phyloP scores from a whole-genome alignment of 306 rosid genomes.

The Crotalaria pallida region DNA sequence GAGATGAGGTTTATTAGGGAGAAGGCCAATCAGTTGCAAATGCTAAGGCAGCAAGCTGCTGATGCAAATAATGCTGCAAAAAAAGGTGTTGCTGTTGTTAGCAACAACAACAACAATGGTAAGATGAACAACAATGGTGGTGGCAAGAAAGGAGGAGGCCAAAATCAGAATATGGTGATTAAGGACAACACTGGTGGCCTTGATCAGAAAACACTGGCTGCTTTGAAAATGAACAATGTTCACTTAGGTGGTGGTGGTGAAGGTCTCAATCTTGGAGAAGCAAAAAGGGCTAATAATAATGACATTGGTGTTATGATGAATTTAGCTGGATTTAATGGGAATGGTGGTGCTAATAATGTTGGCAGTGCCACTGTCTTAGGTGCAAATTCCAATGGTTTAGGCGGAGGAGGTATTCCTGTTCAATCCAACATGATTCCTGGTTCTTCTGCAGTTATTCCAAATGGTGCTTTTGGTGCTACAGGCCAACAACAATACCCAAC shows the following conservation, averaged over 20 bases:
- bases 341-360: conserved; percentile 13
- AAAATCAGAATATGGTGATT: conserved; percentile 40
- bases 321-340: conserved; percentile 70
- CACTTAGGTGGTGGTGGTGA: conserved; percentile 42
- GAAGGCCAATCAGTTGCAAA: conserved; percentile 40
- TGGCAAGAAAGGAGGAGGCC: conserved; percentile 39
- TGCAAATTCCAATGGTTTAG: conserved; percentile 40
- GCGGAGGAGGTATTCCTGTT: conserved; percentile 47
- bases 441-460: conserved; percentile 29
- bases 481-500: conserved; percentile 62
- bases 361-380: conserved; percentile 36
- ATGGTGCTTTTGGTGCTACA: conserved; percentile 30
- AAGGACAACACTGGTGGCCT: conserved; percentile 32
- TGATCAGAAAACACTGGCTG: conserved; percentile 63
- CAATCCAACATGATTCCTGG: conserved; percentile 39
- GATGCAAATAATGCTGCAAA: conserved; percentile 42
- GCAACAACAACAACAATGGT: conserved; percentile 32
- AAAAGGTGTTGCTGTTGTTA: conserved; percentile 30
- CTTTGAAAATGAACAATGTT: conserved; percentile 52
- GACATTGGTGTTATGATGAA: conserved; percentile 72
- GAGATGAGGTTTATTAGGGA: conserved; percentile 46
- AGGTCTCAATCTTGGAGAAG: conserved; percentile 44
- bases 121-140: conserved; percentile 34
- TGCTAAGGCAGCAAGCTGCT: conserved; percentile 54
- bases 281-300: conserved; percentile 46